These are phyloP conservation scores for Arthromyces matolae DNA, from an alignment of 768 basidiomycete genomes.

Conservation along the genomic window DNA sequence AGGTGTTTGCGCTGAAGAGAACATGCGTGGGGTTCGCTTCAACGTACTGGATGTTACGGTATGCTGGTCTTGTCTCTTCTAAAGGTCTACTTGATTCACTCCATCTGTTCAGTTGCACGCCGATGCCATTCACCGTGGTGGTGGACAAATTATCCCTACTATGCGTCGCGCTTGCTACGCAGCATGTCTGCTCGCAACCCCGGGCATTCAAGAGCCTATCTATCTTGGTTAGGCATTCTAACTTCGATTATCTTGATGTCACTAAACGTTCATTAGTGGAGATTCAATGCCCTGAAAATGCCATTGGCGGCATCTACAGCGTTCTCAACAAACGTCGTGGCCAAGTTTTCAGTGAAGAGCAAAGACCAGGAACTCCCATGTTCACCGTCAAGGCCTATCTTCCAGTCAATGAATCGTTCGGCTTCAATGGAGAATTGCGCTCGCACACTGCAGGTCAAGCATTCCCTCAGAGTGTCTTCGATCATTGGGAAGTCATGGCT, in stretches of 20 bases:
- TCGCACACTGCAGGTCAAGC: conserved; percentile 93
- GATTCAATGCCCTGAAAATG: conserved; percentile 97
- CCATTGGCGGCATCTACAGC: conserved; percentile 97
- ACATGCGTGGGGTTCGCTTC: conserved; percentile 96
- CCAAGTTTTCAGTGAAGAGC: conserved; percentile 97
- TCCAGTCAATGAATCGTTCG: conserved; percentile 90
- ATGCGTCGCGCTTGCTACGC: conserved; percentile 97
- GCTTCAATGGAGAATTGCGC: conserved; percentile 96
- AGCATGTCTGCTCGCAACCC: conserved; percentile 87
- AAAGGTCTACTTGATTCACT: not conserved
- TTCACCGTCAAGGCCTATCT: conserved; percentile 98
- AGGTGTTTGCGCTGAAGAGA: conserved; percentile 94
- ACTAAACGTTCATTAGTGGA: conserved; percentile 55
- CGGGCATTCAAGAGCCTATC: conserved; percentile 91
- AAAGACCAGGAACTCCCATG: conserved; percentile 96
- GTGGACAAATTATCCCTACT: conserved; percentile 98
- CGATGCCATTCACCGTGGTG: conserved; percentile 99
- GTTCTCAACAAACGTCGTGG: conserved; percentile 95
- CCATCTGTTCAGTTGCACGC: conserved; percentile 68
- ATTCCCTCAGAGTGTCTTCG: conserved; percentile 95
- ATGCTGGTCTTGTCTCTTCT: no score
- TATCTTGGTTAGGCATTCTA: conserved; percentile 65
- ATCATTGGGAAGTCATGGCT: conserved; percentile 87
- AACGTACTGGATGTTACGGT: conserved; percentile 96
- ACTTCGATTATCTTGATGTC: not conserved